Evolutionary conservation across 768 basidiomycete species (phyloP).

Genomic region (Boletus rubescentipes): DNA sequence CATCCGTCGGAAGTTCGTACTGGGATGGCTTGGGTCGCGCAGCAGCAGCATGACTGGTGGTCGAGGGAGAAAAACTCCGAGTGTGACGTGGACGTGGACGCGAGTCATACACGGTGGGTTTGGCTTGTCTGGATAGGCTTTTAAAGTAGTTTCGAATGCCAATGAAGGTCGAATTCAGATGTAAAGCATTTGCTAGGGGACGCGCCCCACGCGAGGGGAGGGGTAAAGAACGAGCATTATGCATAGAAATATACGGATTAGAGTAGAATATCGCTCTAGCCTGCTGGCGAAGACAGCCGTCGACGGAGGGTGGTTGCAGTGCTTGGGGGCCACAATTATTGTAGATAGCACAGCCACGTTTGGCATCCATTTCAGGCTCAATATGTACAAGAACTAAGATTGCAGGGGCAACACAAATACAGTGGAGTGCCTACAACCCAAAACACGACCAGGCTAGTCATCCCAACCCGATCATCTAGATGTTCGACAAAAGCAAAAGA

Average conservation of each 20-base stretch:
- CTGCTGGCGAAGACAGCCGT: neutral
- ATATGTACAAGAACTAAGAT: neutral
- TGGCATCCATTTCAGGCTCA: no score
- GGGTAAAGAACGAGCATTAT: constrained; percentile 7
- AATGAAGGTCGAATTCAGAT: constrained; percentile 27
- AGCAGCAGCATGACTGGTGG: constrained; percentile 1
- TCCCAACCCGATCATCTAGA: constrained; percentile 31
- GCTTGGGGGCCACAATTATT: no score
- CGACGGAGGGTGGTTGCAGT: neutral
- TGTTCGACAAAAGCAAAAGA: constrained; percentile 52
- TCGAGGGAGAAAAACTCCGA: constrained; percentile 20
- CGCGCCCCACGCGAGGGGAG: neutral
- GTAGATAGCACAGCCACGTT: constrained; percentile 17
- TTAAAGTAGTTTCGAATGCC: constrained; percentile 32
- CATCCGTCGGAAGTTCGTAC: constrained; percentile 25
- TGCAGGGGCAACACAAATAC: neutral
- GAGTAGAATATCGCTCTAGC: no score
- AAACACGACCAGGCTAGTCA: neutral
- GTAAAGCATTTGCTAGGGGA: constrained; percentile 5
- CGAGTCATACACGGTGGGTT: neutral
- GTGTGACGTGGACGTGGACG: neutral
- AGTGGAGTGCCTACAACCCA: neutral
- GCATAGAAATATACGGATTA: constrained; percentile 11
- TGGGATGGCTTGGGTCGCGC: constrained; percentile 14
- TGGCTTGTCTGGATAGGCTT: constrained; percentile 11